These are phyloP conservation scores for Sclerotinia borealis DNA, from an alignment of 2,329 filamentous ascomycete species.

Conservation along the genomic window DNA sequence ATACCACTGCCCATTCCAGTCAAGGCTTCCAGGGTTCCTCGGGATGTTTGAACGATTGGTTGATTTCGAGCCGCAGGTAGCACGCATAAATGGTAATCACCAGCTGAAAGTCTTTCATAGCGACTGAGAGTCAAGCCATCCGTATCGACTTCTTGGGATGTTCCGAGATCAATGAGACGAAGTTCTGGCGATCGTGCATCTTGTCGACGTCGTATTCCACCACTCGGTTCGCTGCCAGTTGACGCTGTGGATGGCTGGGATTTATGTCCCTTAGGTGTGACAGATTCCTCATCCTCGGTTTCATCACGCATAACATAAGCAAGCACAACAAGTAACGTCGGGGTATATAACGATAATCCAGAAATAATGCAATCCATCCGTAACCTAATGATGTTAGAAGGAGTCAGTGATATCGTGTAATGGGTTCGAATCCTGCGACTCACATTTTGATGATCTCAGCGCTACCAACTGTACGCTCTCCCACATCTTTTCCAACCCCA, in stretches of 20 bases:
- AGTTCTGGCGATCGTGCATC: conserved; percentile 84
- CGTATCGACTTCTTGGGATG: conserved; percentile 76
- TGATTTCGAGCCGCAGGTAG: conserved; percentile 69
- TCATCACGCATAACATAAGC: conserved; percentile 74
- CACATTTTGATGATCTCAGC: conserved; percentile 91
- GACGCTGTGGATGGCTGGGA: conserved; percentile 41
- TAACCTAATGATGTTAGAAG: conserved; percentile 50
- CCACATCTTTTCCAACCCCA: conserved; percentile 58
- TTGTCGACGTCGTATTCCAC: conserved; percentile 63
- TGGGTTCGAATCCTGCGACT: conserved; percentile 36
- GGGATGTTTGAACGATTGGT: conserved; percentile 53
- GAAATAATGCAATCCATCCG: conserved; percentile 97
- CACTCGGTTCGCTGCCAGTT: conserved; percentile 51
- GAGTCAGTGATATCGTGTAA: neutral
- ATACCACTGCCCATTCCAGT: conserved; percentile 68
- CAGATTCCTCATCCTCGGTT: conserved; percentile 37
- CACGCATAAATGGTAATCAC: conserved; percentile 86
- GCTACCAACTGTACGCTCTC: conserved; percentile 67
- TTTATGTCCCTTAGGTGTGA: conserved; percentile 34
- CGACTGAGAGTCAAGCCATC: conserved; percentile 81
- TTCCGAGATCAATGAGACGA: conserved; percentile 80
- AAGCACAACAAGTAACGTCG: conserved; percentile 82
- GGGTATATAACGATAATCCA: conserved; percentile 93
- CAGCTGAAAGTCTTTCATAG: conserved; percentile 77
- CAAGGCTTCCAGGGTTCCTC: conserved; percentile 70